Conservation (phyloP, 192 early-diverging fungal genomes). For the Rhizophagus sp. region DNA sequence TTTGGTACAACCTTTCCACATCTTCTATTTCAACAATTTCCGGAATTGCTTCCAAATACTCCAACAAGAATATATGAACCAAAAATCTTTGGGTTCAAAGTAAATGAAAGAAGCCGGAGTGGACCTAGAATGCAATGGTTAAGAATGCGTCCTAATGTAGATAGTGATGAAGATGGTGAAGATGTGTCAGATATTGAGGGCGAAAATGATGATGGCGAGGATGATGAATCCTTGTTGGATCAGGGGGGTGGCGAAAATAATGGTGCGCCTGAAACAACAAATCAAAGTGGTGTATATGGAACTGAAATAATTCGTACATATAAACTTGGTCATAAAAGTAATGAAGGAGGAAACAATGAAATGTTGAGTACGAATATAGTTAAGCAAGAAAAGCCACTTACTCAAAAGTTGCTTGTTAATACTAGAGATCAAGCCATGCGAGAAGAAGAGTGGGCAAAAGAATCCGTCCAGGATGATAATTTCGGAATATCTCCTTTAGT, state of each 20-base stretch:
- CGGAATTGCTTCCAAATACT: slow-evolving; percentile 65
- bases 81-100: slow-evolving; percentile 90
- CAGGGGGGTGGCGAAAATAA: slow-evolving; percentile 27
- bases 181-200: slow-evolving; percentile 10
- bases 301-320: neutral
- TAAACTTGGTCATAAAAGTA: neutral
- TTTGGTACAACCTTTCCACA: slow-evolving; percentile 97
- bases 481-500: slow-evolving; percentile 12
- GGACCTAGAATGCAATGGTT: slow-evolving; percentile 96
- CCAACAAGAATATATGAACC: slow-evolving; percentile 70
- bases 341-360: neutral
- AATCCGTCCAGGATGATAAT: neutral
- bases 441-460: slow-evolving; percentile 1
- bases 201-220: slow-evolving; percentile 16
- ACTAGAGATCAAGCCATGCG: neutral
- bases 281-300: neutral
- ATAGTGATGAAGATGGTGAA: slow-evolving; percentile 8
- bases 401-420: neutral
- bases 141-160: slow-evolving; percentile 46
- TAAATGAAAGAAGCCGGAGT: slow-evolving; percentile 69
- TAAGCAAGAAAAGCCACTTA: neutral
- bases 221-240: slow-evolving; percentile 8
- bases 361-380: neutral
- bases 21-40: slow-evolving; percentile 87
- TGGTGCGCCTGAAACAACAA: slow-evolving; percentile 11